Base-by-base conservation (phyloP, 2,329 filamentous ascomycete species). In the Amauroascus niger region DNA sequence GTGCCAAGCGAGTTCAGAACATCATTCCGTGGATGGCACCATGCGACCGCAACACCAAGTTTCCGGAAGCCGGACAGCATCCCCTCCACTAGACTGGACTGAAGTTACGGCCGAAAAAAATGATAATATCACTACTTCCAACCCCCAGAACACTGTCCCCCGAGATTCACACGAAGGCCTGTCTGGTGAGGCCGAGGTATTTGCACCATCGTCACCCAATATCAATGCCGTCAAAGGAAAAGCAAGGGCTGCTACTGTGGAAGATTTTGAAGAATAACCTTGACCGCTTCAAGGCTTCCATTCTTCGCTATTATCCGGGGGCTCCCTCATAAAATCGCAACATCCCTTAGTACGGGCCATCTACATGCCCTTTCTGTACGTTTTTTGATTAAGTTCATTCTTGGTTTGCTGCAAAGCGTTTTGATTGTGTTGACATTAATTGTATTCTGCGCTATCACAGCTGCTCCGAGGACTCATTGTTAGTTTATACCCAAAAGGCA, bases 211-310 rank as follows among this genome's bases (percentile, higher is more conserved):
- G 24, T 9, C 30, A 11, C 39, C 18, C 32, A 18, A 18, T 39
- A 6, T 20, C 3, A 16, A 22, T 9, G 41, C 30, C 35, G 32
- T 14, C 2, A 59, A 60, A 49, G 57, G 57, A 11, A 60, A 60
- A 45, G 43, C 54, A 28, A 55, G 55, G 32, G 58, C 58, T 18
- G 55, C 44, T n/a, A 60, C 55, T n/a, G 57, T 60, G 20, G 58
- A 60, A 40, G 58, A 60, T 52, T 52, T 45, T 40, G 58, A 57
- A 8, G 55, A 58, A 33, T 53, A 52, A 48, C 2, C 8, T 18
- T 32, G 4, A 47, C 40, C 11, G 7, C 37, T 13, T 40, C n/a
- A 6, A 11, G 40, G 43, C 41, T 16, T 39, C 16, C 6, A 18
- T 6, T 18, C 18, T 18, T 39, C 35, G 4, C 14, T 8, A 35